These are phyloP conservation scores for Clarireedia monteithiana DNA, from an alignment of 2,329 filamentous ascomycete genomes.

Conservation along the genomic window DNA sequence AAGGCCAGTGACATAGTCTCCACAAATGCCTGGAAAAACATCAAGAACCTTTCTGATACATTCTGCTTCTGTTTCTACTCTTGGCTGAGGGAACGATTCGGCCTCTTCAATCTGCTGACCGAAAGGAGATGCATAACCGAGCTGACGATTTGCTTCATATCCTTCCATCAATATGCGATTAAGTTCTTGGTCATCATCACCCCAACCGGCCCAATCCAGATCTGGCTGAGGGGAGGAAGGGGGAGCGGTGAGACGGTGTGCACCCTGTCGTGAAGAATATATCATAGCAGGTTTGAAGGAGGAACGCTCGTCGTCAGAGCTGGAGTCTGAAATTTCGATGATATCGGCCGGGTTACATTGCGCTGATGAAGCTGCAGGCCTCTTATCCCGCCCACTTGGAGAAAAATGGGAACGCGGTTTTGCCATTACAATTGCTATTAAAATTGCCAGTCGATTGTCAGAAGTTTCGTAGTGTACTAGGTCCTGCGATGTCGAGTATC, in stretches of 20 bases:
- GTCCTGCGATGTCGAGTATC: no score
- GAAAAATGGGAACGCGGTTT: no score
- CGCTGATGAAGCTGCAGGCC: no score
- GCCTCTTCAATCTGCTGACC: not conserved
- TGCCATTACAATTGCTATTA: no score
- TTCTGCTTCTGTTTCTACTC: constrained; percentile 10
- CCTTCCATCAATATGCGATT: constrained; percentile 1
- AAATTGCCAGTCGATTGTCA: no score
- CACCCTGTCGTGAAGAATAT: not conserved
- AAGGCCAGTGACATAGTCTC: constrained; percentile 33
- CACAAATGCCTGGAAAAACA: constrained; percentile 41
- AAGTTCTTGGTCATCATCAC: not conserved
- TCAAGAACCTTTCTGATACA: constrained; percentile 32
- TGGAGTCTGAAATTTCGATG: not conserved
- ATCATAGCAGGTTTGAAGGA: not conserved
- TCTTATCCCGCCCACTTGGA: no score
- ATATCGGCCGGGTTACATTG: not conserved
- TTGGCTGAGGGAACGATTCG: not conserved
- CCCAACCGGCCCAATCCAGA: not conserved
- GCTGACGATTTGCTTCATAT: not conserved
- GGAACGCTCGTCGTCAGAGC: not conserved
- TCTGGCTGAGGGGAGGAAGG: no score
- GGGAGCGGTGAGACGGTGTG: no score
- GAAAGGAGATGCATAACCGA: not conserved
- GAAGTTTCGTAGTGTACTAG: no score